These are phyloP conservation scores for Lippia alba DNA, from an alignment of 305 asterid species.

Conservation along the genomic window DNA sequence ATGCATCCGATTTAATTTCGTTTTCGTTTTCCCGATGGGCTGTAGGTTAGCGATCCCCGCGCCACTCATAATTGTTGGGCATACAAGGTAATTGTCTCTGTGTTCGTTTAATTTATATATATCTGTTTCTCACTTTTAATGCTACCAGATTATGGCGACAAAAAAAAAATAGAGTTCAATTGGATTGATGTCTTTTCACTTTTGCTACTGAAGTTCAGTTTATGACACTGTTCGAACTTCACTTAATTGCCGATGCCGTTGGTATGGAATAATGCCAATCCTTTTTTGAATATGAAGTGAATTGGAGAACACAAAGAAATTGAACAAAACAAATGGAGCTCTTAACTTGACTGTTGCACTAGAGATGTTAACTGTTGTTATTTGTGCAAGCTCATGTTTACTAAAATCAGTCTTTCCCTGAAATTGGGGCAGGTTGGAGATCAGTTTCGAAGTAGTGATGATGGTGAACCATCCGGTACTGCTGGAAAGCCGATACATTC, in stretches of 20 bases:
- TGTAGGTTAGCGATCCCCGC: slow-evolving; percentile 79
- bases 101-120: not conserved
- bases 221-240: slow-evolving; percentile 19
- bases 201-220: slow-evolving; percentile 7
- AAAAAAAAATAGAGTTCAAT: not conserved
- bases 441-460: slow-evolving; percentile 85
- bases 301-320: slow-evolving; percentile 3
- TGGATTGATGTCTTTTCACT: slow-evolving; percentile 14
- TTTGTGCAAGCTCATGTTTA: slow-evolving; percentile 18
- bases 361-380: slow-evolving; percentile 24
- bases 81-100: slow-evolving; percentile 61
- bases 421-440: slow-evolving; percentile 64
- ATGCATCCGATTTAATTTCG: slow-evolving; percentile 7
- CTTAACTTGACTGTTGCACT: not conserved
- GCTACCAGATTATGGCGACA: not conserved
- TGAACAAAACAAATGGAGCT: not conserved
- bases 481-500: slow-evolving; percentile 96
- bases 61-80: slow-evolving; percentile 99
- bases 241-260: not conserved
- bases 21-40: not conserved
- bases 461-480: slow-evolving; percentile 94
- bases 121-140: slow-evolving; percentile 20
- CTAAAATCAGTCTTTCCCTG: slow-evolving; percentile 10
- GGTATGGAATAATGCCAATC: not conserved
- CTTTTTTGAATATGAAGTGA: slow-evolving; percentile 15